Base-by-base conservation (phyloP, 1,284 basidiomycete species). In the Pascua sp. region DNA sequence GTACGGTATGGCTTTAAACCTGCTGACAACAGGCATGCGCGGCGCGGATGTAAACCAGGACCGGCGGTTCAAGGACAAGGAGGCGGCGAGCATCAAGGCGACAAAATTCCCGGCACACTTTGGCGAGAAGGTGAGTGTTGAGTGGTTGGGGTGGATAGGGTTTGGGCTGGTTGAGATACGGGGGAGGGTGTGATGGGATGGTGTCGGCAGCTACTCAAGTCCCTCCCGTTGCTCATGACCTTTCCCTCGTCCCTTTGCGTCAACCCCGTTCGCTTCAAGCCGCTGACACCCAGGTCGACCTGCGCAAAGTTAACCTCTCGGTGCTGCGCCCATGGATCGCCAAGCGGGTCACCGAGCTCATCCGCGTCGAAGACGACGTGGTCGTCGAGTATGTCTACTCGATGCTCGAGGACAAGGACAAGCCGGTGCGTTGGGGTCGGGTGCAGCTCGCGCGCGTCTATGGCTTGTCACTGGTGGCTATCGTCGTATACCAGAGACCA, bases 381-480 rank as follows among this genome's bases (percentile, higher is more conserved):
- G 89, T 98, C 37, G 87, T 96, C 32, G 95, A 98, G 75, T 98
- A 96, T 72, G 91, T 91, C 15, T 89, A 91, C 84, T 90, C 91
- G 17, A 81, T 97, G 46, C 79, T 98, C 8, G 95, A 98, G 73
- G 90, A 95, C 67, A 81, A 85, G 49, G 82, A 84, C 24, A 83
- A 88, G 63, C 87, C 89, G n/a, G 91, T 94, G 63, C 66, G 85
- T 77, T 42, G 18, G 12, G 3, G 24, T 32, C 4, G 24, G 24
- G 24, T 32, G 24, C 24, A 32, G 24, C 7, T 32, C 24, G 7
- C 24, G 24, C 24, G 24, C 24, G 24, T 32, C 24, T 7, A 32
- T 32, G 24, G 4, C 24, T 32, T 32, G 24, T 32, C 24, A 32
- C 24, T 32, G 24, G 24, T 32, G 24, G 24, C 24, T 32, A 12